Base-by-base conservation (phyloP, 768 basidiomycete genomes). In the Tylopilus plumbeoviolaceoides region DNA sequence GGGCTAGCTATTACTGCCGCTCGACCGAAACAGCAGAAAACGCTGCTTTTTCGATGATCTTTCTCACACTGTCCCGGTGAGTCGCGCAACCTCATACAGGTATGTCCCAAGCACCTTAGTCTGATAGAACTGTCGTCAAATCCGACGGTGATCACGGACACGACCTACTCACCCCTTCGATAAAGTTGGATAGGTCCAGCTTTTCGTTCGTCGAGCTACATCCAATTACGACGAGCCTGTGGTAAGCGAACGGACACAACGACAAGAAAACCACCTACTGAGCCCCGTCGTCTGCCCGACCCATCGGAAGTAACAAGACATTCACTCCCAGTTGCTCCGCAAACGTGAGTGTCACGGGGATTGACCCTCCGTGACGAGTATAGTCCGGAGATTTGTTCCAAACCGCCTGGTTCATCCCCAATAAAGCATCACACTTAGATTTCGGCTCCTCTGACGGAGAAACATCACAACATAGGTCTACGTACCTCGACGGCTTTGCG, bases 291-390 rank as follows among this genome's bases (percentile, higher is more conserved):
- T 98, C 93, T 2, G 91, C 90, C 47, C 95, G 78, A 4, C 93
- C 93, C 86, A 95, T 95, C 1, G 94, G 95, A 25, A 98, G 76
- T n/a, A 98, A 73, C 51, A 95, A 68, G 8, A 97, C 91, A 63
- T 93, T 97, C 50, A 93, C 86, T 12, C 83, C 82, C 43, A 97
- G 74, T 41, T 82, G 81, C 64, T 97, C 91, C 9, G 94, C 91
- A 67, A 98, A 95, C 1, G 92, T 95, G 52, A 98, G 77, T 4
- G 93, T 95, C 28, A 95, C 90, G 0, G 94, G 94, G 57, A 95
- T 95, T 7, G 91, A 91, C 5, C 95, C 95, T n/a, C 92, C 92
- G 67, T 95, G 92, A 38, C 92, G 82, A 1, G 87, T 93, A 53
- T 87, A 74, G 65, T 95, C 90, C 0, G 92, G 93, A 5, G 82